Evolutionary conservation across 2,329 filamentous ascomycete species (phyloP).

Genomic region (Alternaria sp.): DNA sequence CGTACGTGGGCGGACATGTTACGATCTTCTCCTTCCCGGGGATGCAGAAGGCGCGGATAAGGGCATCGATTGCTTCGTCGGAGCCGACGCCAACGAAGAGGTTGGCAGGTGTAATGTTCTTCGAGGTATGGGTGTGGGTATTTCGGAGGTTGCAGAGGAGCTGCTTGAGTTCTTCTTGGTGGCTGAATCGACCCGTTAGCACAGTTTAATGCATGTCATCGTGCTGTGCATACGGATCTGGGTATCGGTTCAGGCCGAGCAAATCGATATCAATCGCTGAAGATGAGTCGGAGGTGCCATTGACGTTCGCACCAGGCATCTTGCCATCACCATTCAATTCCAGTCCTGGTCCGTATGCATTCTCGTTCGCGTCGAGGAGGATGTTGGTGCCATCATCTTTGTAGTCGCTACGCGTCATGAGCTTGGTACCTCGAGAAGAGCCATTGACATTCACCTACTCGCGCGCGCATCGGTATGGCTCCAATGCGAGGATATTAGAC

Average conservation of each 20-base stretch:
- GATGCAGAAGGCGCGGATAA: conserved; percentile 90
- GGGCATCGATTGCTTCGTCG: conserved; percentile 94
- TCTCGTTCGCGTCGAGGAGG: conserved; percentile 97
- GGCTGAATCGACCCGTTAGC: conserved; percentile 55
- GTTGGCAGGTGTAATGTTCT: conserved; percentile 78
- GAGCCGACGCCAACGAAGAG: conserved; percentile 95
- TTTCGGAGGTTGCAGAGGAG: conserved; percentile 87
- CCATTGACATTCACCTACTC: conserved; percentile 55
- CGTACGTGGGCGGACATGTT: conserved; percentile 95
- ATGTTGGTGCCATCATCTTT: conserved; percentile 97
- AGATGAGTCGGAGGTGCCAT: conserved; percentile 49
- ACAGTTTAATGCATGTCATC: neutral
- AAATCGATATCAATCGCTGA: conserved; percentile 73
- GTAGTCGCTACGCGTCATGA: conserved; percentile 75
- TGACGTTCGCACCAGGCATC: conserved; percentile 55
- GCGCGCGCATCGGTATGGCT: conserved; percentile 64
- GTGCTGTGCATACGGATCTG: conserved; percentile 71
- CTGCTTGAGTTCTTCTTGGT: conserved; percentile 87
- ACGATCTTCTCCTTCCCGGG: conserved; percentile 90
- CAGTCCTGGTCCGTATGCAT: conserved; percentile 88
- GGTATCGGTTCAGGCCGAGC: conserved; percentile 88
- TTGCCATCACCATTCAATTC: conserved; percentile 60
- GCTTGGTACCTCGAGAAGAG: conserved; percentile 10
- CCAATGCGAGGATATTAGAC: conserved; percentile 62
- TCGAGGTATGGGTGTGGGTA: conserved; percentile 78